phyloP scores from a whole-genome alignment of 352 stramenopile genomes.

The Blastocystis hominis region DNA sequence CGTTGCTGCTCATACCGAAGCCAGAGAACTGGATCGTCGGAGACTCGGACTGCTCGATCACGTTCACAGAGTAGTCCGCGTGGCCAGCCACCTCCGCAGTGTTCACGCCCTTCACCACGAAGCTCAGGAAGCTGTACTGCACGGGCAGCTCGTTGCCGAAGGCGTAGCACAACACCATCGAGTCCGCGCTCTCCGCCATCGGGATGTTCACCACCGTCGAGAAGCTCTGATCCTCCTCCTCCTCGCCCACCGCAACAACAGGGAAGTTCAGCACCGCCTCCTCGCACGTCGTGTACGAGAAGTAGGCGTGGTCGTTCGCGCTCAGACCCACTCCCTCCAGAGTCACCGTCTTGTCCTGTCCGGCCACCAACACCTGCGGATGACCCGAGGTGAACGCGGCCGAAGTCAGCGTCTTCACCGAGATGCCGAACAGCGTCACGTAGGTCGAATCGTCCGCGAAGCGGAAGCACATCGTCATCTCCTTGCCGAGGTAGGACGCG shows the following conservation, averaged over 20 bases:
- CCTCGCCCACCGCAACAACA: not conserved
- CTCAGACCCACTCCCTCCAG: not conserved
- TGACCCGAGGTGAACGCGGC: constrained; percentile 1
- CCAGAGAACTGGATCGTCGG: not conserved
- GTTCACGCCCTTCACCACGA: constrained; percentile 6
- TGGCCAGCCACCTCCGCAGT: not conserved
- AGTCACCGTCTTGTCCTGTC: constrained; percentile 25
- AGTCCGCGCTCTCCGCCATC: not conserved
- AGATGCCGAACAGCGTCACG: constrained; percentile 38
- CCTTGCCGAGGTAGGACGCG: not conserved
- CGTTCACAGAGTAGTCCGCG: constrained; percentile 15
- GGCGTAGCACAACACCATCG: constrained; percentile 29
- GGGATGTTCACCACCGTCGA: not conserved
- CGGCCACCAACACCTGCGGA: constrained; percentile 23
- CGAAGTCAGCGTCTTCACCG: constrained; percentile 30
- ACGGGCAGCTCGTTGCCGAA: constrained; percentile 16
- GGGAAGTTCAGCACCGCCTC: constrained; percentile 1
- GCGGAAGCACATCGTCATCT: constrained; percentile 42
- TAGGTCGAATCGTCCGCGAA: constrained; percentile 25
- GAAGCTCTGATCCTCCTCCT: not conserved
- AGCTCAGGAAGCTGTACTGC: not conserved
- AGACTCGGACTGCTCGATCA: not conserved
- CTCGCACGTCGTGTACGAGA: constrained; percentile 4
- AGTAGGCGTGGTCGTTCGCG: not conserved
- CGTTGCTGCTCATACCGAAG: not conserved